A percentile compares a stretch with the other conserved stretches of the same genome.
phyloP scores from a whole-genome alignment of 208 protist species.

The Wallacemonas rigidus region DNA sequence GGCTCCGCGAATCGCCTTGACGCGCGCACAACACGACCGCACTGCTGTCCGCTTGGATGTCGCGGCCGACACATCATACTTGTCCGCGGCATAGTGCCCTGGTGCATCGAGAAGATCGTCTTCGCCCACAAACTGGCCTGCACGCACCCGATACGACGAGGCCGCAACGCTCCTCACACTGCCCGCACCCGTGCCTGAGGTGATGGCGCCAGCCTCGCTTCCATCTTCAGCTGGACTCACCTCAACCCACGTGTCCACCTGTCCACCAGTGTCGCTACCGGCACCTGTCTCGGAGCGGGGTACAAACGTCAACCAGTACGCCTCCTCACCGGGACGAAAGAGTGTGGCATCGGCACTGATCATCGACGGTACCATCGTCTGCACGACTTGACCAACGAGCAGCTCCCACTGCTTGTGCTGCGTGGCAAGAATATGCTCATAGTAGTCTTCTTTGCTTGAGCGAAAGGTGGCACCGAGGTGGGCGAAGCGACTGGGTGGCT shows the following conservation, averaged over 20 bases:
- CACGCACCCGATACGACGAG: constrained; percentile 17
- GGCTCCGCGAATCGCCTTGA: no score
- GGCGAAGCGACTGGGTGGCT: constrained; percentile 17
- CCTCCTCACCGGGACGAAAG: constrained; percentile 23
- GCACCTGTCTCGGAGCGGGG: constrained; percentile 5
- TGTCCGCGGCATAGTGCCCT: constrained; percentile 19
- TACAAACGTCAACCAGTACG: constrained; percentile 38
- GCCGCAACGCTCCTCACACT: neutral
- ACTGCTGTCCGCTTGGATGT: neutral
- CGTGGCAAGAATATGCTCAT: constrained; percentile 21
- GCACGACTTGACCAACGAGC: constrained; percentile 27
- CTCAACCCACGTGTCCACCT: neutral
- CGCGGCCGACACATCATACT: neutral
- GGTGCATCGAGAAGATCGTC: constrained; percentile 35
- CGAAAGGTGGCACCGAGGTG: constrained; percentile 21
- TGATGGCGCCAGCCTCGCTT: neutral
- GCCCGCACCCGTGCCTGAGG: constrained; percentile 2
- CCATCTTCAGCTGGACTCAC: neutral
- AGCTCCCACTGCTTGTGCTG: constrained; percentile 44
- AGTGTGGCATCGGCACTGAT: constrained; percentile 10
- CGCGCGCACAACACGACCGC: neutral
- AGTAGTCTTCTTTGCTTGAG: constrained; percentile 49
- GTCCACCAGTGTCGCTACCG: neutral
- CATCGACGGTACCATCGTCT: constrained; percentile 20
- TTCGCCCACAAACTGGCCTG: constrained; percentile 49